Evolutionary conservation across 768 basidiomycete genomes (phyloP).

Genomic region (Calvatia gigantea): DNA sequence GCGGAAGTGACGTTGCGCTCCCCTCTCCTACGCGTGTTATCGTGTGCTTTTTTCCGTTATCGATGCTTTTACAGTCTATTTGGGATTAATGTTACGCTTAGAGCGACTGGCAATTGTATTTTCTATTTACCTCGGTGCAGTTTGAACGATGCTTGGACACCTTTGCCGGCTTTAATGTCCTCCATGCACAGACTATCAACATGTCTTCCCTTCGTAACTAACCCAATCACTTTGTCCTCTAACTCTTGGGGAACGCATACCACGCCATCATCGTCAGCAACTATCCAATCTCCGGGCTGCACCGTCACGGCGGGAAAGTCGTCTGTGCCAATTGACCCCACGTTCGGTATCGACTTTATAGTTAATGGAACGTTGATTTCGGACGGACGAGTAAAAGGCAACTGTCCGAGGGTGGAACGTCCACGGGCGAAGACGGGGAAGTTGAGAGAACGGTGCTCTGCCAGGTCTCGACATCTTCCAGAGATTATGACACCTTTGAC

Average conservation of each 20-base stretch:
- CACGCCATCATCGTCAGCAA: conserved; percentile 89
- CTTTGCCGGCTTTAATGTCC: conserved; percentile 74
- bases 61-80: too few relatives aligned
- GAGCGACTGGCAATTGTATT: background rate
- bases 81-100: too few relatives aligned
- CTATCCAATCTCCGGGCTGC: conserved; percentile 73
- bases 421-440: conserved; percentile 85
- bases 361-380: conserved; percentile 65
- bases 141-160: conserved; percentile 76
- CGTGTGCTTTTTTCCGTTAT: too few relatives aligned
- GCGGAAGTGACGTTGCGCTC: background rate
- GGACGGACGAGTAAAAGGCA: conserved; percentile 78
- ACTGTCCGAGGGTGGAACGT: conserved; percentile 83
- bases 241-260: conserved; percentile 68
- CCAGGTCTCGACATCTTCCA: conserved; percentile 80
- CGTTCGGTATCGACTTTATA: conserved; percentile 25
- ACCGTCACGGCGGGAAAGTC: conserved; percentile 55
- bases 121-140: conserved; percentile 56
- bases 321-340: conserved; percentile 21
- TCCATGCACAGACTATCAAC: conserved; percentile 69
- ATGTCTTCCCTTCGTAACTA: conserved; percentile 55
- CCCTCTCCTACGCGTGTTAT: too few relatives aligned
- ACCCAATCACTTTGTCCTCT: conserved; percentile 50
- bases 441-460: conserved; percentile 62
- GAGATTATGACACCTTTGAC: conserved; percentile 78